Evolutionary conservation across 306 rosid species (phyloP).

Genomic region (Cyclanthera cordifolia): DNA sequence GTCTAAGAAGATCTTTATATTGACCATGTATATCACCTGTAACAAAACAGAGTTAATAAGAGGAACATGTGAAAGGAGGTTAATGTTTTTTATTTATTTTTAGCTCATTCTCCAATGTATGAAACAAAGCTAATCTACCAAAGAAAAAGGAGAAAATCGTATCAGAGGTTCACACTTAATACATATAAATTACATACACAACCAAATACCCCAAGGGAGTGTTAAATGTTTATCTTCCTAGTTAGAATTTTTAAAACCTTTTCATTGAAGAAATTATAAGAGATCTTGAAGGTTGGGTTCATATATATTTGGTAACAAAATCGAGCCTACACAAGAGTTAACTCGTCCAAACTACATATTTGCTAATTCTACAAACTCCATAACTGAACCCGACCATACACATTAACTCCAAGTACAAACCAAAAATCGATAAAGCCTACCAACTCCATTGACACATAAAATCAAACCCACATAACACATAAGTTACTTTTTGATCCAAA

Average conservation of each 20-base stretch:
- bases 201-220: not conserved
- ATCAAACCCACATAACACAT: not conserved
- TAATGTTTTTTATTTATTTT: not conserved
- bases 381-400: not conserved
- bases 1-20: conserved; percentile 45
- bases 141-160: not conserved
- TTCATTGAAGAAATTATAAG: not conserved
- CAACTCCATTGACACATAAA: not conserved
- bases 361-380: not conserved
- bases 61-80: not conserved
- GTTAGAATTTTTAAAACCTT: not conserved
- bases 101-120: not conserved
- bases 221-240: not conserved
- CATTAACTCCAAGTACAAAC: not conserved
- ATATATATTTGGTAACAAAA: not conserved
- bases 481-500: not conserved
- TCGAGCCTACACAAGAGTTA: not conserved
- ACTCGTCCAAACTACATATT: not conserved
- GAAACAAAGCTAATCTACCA: not conserved
- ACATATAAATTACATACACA: not conserved
- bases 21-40: conserved; percentile 75
- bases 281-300: not conserved
- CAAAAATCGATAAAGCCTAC: not conserved
- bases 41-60: conserved; percentile 3
- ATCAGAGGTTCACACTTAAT: not conserved